Percentiles rank a stretch among this genome's conserved stretches.
Evolutionary conservation across 495 filamentous ascomycete genomes (phyloP).

Genomic region (Penicillium antarcticum): DNA sequence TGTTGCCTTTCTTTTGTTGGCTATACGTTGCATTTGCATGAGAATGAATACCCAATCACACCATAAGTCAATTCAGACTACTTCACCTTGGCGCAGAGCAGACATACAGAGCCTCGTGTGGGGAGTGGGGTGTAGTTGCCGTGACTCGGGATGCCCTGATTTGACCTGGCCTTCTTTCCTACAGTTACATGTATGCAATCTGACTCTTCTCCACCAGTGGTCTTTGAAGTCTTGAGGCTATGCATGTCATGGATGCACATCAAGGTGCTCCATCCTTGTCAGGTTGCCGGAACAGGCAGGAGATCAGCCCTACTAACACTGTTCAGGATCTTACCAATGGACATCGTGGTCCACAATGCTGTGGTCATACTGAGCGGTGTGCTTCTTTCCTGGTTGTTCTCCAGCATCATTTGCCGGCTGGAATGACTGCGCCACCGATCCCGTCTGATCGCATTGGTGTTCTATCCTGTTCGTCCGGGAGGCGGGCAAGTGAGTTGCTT

Average conservation of each 20-base stretch:
- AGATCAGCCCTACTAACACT: neutral
- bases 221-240: neutral
- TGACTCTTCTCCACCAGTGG: neutral
- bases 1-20: neutral
- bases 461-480: neutral
- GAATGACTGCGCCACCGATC: neutral
- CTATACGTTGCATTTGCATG: neutral
- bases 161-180: too few relatives aligned
- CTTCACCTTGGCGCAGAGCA: too few relatives aligned
- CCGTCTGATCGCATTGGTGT: neutral
- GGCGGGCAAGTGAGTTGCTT: neutral
- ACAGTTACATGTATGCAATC: neutral
- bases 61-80: too few relatives aligned
- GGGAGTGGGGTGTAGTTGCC: neutral
- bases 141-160: too few relatives aligned
- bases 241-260: constrained; percentile 7
- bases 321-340: neutral
- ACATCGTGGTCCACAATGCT: neutral
- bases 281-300: neutral
- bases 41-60: neutral
- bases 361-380: constrained; percentile 4
- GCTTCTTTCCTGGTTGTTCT: neutral
- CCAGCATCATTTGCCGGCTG: neutral
- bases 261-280: neutral
- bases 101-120: neutral